Percentiles rank a stretch among this genome's conserved stretches.
Conservation (phyloP, 805 yeast genomes). For the Ogataea henricii region DNA sequence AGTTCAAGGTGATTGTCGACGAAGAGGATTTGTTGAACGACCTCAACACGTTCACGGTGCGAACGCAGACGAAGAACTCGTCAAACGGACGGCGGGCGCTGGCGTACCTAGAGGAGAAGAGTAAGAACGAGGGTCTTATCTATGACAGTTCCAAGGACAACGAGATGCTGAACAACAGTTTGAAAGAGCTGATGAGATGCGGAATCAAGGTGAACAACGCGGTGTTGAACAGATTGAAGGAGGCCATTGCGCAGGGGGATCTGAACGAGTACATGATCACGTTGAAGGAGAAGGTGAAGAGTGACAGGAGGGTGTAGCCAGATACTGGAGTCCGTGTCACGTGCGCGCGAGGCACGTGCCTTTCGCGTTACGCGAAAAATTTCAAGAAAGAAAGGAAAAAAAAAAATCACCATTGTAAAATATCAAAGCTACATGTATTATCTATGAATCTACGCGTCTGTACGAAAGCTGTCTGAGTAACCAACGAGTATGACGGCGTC, state of each 20-base stretch:
- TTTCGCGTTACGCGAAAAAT: neutral
- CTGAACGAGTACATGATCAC: slow-evolving; percentile 32
- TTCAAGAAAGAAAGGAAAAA: neutral
- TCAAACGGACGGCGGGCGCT: slow-evolving; percentile 18
- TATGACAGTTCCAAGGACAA: slow-evolving; percentile 18
- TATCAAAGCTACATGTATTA: no score
- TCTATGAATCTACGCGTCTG: neutral
- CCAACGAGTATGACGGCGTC: slow-evolving; percentile 4
- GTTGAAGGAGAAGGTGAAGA: slow-evolving; percentile 28
- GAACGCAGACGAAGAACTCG: slow-evolving; percentile 32
- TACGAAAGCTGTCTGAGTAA: neutral
- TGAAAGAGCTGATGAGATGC: slow-evolving; percentile 24
- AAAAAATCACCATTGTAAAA: no score
- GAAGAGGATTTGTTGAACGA: slow-evolving; percentile 31
- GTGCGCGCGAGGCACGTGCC: neutral
- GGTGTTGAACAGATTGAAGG: slow-evolving; percentile 21
- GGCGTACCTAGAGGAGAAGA: slow-evolving; percentile 9
- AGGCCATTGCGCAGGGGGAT: slow-evolving; percentile 28
- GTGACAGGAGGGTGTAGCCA: slow-evolving; percentile 34
- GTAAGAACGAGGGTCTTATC: slow-evolving; percentile 12
- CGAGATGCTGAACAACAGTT: slow-evolving; percentile 19
- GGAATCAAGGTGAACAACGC: slow-evolving; percentile 28
- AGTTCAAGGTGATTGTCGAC: slow-evolving; percentile 31
- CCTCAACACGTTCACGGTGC: slow-evolving; percentile 23
- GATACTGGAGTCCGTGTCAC: slow-evolving; percentile 3